Base-by-base conservation (phyloP, 2,329 filamentous ascomycete species). In the Volutella citrinella region DNA sequence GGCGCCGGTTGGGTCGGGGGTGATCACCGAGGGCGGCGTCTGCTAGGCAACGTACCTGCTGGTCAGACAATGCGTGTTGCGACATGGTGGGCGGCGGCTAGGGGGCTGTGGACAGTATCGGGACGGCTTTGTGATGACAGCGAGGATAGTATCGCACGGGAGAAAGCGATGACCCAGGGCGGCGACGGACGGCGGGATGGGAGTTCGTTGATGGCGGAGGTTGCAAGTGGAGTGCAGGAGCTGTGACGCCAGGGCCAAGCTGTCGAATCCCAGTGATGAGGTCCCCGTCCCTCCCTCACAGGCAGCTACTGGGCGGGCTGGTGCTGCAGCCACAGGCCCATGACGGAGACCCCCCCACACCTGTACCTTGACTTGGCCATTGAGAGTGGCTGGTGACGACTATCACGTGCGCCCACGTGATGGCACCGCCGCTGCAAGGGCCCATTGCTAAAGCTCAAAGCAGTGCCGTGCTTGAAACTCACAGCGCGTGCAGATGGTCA, bases 41-140 rank as follows among this genome's bases (percentile, higher is more conserved):
- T 40, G 36, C 42, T 29, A 42, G 42, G 40, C 26, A 38, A 43
- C 64, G 59, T 79, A 93, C 88, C 84, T 95, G 89, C 72, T 95
- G 89, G 78, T 96, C 90, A 70, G 90, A 95, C 71, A 97, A 84
- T 65, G 88, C 86, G 82, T 95, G 89, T 76, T 89, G 84, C 69
- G 89, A 93, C 89, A 95, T 95, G 64, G 67, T 84, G 75, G 20
- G 20, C 20, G 64, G 60, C 46, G 43, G 37, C 23, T 43, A 40
- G 35, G 32, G 10, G 8, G 34, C 27, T 28, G 15, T 34, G n/a
- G n/a, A n/a, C n/a, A n/a, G n/a, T n/a, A n/a, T n/a, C n/a, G n/a
- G n/a, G n/a, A n/a, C n/a, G n/a, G n/a, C n/a, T n/a, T n/a, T n/a
- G n/a, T n/a, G n/a, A n/a, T n/a, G n/a, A n/a, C n/a, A n/a, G n/a